Evolutionary conservation across 805 yeast genomes (phyloP), one percentile per base, ranked within the genome.

Genomic region (Wickerhamiella alocasiicola): DNA sequence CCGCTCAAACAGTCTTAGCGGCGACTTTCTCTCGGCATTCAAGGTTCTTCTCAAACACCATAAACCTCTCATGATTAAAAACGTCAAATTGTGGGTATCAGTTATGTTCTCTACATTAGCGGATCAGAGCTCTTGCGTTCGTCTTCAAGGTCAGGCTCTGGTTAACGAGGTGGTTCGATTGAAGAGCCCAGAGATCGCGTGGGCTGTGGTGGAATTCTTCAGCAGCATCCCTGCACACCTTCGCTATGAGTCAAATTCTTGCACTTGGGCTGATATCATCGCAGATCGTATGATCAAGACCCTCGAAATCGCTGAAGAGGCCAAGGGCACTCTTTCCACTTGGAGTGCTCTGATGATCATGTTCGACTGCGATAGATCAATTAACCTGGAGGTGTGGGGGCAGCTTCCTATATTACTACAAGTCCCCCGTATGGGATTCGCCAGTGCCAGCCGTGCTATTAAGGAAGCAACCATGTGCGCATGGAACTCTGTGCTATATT

Each of bases 381-480:
- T 21, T 9, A 28, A 31, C 29, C 13, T 44, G 15, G 40, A 42
- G 13, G 11, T 38, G 5, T 30, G 41, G 31, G 24, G 26, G 7
- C 39, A 24, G 18, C 32, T 48, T 7, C 37, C 36, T 15, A n/a
- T 15, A 11, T 46, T 49, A 50, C 31, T 46, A 3, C 50, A 48
- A 13, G 37, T 46, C 9, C 39, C 40, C 18, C 39, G 43, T 1
- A 19, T 24, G 5, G 49, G 45, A 1, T 40, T 48, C 20, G 7
- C 17, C 9, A 41, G 42, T 17, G 28, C 30, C 9, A 36, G 19
- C 37, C 35, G 25, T 19, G 24, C 31, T 11, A 23, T 38, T 19
- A 31, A 37, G 15, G 45, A 43, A 12, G 42, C 45, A 2, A 26
- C 44, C 4, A 23, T 33, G 13, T 15, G 17, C 13, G 46, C 46